phyloP scores from a whole-genome alignment of 1,284 basidiomycete genomes.

The Malassezia arunalokei region DNA sequence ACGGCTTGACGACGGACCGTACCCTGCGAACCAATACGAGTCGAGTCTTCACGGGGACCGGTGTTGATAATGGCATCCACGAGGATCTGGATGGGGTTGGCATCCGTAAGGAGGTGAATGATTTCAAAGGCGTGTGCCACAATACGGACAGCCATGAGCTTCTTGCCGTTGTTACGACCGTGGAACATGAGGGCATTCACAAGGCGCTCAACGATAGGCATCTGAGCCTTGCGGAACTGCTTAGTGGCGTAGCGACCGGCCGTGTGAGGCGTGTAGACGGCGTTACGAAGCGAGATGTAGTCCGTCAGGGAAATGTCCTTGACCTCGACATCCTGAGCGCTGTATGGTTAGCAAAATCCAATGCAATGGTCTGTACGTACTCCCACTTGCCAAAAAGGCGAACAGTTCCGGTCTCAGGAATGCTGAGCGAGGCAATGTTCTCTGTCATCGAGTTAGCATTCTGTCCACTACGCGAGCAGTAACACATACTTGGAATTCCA shows the following conservation, averaged over 20 bases:
- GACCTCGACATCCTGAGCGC: slow-evolving; percentile 69
- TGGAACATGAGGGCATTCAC: slow-evolving; percentile 91
- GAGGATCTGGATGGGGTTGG: slow-evolving; percentile 96
- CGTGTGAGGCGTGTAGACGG: slow-evolving; percentile 91
- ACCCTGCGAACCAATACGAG: slow-evolving; percentile 98
- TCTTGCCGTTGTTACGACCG: slow-evolving; percentile 99
- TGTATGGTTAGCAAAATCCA: slow-evolving; percentile 10
- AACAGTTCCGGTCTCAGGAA: slow-evolving; percentile 40
- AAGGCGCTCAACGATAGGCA: slow-evolving; percentile 98
- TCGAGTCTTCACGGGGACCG: slow-evolving; percentile 98
- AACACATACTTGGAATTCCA: slow-evolving; percentile 39
- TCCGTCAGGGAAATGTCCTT: slow-evolving; percentile 76
- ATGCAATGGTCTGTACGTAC: slow-evolving; percentile 19
- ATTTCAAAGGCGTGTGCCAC: slow-evolving; percentile 99
- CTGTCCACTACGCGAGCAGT: not conserved
- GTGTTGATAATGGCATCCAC: slow-evolving; percentile 99
- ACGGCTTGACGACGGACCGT: slow-evolving; percentile 99
- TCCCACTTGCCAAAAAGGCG: slow-evolving; percentile 44
- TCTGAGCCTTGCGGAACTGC: slow-evolving; percentile 99
- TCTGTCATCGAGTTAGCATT: slow-evolving; percentile 21
- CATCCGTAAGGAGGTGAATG: slow-evolving; percentile 98
- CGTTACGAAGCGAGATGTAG: slow-evolving; percentile 98
- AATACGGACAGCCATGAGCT: slow-evolving; percentile 96
- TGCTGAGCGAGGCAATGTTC: slow-evolving; percentile 38
- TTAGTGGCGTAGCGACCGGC: slow-evolving; percentile 98